These are phyloP conservation scores for Suillus sp. DNA, from an alignment of 768 basidiomycete genomes.

Conservation along the genomic window DNA sequence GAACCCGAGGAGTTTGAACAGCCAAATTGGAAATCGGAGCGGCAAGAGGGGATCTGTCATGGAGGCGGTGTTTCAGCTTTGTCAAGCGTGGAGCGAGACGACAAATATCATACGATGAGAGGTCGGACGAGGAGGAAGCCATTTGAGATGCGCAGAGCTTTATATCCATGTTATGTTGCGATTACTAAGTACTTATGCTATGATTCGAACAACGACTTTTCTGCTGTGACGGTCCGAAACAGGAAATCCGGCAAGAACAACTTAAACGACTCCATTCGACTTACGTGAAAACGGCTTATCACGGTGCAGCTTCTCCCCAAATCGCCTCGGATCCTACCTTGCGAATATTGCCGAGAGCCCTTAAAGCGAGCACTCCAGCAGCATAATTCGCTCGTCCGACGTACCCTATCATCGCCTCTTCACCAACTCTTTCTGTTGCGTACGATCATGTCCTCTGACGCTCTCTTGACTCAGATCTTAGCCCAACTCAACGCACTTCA, in stretches of 20 bases:
- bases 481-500: constrained; percentile 70
- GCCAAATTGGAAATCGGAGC: background rate
- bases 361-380: background rate
- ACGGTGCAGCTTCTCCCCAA: background rate
- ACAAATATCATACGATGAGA: background rate
- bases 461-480: constrained; percentile 71
- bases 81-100: background rate
- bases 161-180: background rate
- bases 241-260: background rate
- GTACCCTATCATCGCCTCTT: constrained; percentile 14
- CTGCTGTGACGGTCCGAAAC: background rate
- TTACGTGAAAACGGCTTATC: constrained; percentile 1
- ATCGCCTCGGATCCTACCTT: constrained; percentile 1
- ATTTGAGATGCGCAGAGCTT: background rate
- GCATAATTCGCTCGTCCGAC: constrained; percentile 14
- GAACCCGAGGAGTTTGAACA: constrained; percentile 12
- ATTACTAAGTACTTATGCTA: background rate
- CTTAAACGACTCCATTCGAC: background rate
- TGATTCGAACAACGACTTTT: background rate
- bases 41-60: constrained; percentile 16
- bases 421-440: constrained; percentile 11
- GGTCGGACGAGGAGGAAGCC: background rate
- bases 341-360: background rate
- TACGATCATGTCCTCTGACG: constrained; percentile 44
- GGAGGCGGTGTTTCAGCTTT: constrained; percentile 15